Evolutionary conservation across 495 filamentous ascomycete genomes (phyloP), one percentile per base, ranked within the genome.

Genomic region (Tetracladium marchalianum): DNA sequence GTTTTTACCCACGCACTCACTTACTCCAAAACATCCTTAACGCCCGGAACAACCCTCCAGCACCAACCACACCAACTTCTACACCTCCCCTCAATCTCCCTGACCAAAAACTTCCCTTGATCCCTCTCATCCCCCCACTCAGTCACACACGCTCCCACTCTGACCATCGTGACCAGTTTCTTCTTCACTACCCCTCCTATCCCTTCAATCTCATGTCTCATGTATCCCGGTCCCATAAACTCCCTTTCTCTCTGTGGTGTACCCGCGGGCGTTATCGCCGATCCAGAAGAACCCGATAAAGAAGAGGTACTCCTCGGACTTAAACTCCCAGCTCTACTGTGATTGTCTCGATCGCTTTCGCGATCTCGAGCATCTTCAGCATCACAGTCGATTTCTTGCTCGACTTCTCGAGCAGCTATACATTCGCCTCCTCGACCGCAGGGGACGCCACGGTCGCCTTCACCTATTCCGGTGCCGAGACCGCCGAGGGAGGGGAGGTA

Each of bases 181-280:
- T 80, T 83, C 71, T 90, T 94, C 39, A 94, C 76, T 9, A 79
- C 70, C 0, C 89, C 89, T 11, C 89, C 88, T 31, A 95, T 77
- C 4, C 88, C 89, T 55, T 92, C 85, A 51, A 93, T 80, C 62
- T 95, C 89, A 58, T 90, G 86, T 22, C 80, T 68, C 51, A 76
- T 75, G 58, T 94, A 94, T 13, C 88, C 87, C 1, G 75, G 69
- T 12, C 70, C 64, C 39, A 76, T 60, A 11, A 12, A 18, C n/a
- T 12, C 11, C 5, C 11, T 17, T 11, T 50, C 11, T 12, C 11
- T 17, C 15, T 50, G 48, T 7, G 27, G 41, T 27, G 24, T 43
- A 0, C 43, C 35, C 6, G 35, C 24, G 10, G 35, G 35, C 0
- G 31, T 27, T 5, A 40, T 35, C 13, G 39, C 18, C 38, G 54